Evolutionary conservation across 2,329 filamentous ascomycete genomes (phyloP).

Genomic region (Fusarium sp.): DNA sequence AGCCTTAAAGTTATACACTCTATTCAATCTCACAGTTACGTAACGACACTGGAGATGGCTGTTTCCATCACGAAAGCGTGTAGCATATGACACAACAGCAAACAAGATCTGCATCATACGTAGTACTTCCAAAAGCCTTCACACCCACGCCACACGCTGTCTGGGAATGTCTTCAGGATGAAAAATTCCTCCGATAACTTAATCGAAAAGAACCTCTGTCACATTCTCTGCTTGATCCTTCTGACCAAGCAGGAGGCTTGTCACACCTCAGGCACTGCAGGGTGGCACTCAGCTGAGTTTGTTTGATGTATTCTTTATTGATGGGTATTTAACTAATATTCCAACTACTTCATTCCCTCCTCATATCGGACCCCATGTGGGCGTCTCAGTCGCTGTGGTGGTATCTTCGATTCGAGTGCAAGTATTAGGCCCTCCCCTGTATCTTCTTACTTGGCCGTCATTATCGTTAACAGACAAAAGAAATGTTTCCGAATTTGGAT

Average conservation of each 20-base stretch:
- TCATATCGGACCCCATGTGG: background rate
- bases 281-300: background rate
- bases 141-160: background rate
- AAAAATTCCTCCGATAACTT: background rate
- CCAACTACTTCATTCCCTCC: too few species aligned
- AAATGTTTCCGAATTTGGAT: conserved; percentile 5
- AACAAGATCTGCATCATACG: background rate
- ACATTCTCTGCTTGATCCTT: background rate
- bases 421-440: background rate
- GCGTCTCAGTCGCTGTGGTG: conserved; percentile 6
- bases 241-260: background rate
- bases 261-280: background rate
- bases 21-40: too few species aligned
- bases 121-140: conserved; percentile 1
- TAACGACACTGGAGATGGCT: too few species aligned
- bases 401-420: conserved; percentile 10
- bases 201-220: background rate
- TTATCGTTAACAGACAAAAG: conserved; percentile 26
- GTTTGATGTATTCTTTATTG: background rate
- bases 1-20: too few species aligned
- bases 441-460: conserved; percentile 7
- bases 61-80: too few species aligned
- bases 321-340: conserved; percentile 8
- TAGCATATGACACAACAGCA: background rate
- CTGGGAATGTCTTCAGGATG: conserved; percentile 11